Evolutionary conservation across 148 eudicot species (phyloP).

Genomic region (Linanthus parryae): DNA sequence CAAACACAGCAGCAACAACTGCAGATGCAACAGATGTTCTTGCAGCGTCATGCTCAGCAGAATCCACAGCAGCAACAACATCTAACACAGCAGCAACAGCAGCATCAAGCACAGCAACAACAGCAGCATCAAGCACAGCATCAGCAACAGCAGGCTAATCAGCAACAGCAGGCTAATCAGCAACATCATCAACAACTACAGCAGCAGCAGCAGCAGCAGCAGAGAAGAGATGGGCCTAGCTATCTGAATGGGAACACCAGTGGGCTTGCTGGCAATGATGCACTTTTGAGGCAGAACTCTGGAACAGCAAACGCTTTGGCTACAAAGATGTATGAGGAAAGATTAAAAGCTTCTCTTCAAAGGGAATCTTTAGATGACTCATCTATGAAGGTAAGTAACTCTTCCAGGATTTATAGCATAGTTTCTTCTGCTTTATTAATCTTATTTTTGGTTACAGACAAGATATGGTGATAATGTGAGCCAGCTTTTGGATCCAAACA

Average conservation of each 20-base stretch:
- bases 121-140: slow-evolving; percentile 28
- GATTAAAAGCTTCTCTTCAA: slow-evolving; percentile 40
- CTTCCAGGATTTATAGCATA: too few relatives aligned
- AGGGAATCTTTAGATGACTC: slow-evolving; percentile 49
- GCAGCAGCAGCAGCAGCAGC: slow-evolving; percentile 36
- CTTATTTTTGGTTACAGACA: slow-evolving; percentile 37
- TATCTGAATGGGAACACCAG: slow-evolving; percentile 32
- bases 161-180: slow-evolving; percentile 23
- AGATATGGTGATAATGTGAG: slow-evolving; percentile 43
- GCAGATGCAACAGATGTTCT: slow-evolving; percentile 31
- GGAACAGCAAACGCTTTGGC: slow-evolving; percentile 48
- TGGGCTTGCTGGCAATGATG: slow-evolving; percentile 41
- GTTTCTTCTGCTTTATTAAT: too few relatives aligned
- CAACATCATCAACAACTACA: slow-evolving; percentile 32
- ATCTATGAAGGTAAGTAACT: slow-evolving; percentile 31
- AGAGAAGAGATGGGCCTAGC: slow-evolving; percentile 45
- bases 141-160: slow-evolving; percentile 22
- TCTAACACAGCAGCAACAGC: slow-evolving; percentile 25
- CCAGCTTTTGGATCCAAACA: slow-evolving; percentile 49
- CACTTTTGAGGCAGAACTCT: slow-evolving; percentile 39
- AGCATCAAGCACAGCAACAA: slow-evolving; percentile 24
- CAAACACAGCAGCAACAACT: slow-evolving; percentile 27
- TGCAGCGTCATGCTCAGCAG: slow-evolving; percentile 43
- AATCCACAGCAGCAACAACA: slow-evolving; percentile 8
- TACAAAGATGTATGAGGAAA: slow-evolving; percentile 52